Evolutionary conservation across 176 grass and related monocot genomes (phyloP).

Genomic region (Bromus sterilis): DNA sequence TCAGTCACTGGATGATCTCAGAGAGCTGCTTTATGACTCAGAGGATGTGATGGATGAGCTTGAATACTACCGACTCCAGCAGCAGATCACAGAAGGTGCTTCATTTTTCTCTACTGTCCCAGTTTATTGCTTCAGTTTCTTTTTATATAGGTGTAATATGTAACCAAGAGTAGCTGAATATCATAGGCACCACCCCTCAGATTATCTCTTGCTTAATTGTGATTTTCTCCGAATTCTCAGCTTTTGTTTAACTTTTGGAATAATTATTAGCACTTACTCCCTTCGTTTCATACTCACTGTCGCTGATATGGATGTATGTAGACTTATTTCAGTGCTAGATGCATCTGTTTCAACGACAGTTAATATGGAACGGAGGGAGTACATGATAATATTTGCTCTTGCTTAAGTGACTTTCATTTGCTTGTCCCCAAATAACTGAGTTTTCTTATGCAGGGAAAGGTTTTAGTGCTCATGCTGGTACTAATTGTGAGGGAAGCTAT

Average conservation of each 20-base stretch:
- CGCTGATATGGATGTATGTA: too few relatives aligned
- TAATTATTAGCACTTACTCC: not conserved
- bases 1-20: not conserved
- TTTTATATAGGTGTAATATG: not conserved
- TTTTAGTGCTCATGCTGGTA: not conserved
- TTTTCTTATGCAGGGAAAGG: not conserved
- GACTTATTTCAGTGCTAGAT: too few relatives aligned
- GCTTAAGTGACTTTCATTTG: not conserved
- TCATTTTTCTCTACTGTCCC: not conserved
- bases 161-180: not conserved
- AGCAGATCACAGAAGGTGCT: not conserved
- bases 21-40: not conserved
- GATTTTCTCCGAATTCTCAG: not conserved
- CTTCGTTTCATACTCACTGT: too few relatives aligned
- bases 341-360: too few relatives aligned
- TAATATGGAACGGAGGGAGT: too few relatives aligned
- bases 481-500: not conserved
- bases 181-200: not conserved
- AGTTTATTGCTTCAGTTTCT: not conserved
- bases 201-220: not conserved
- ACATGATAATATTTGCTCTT: not conserved
- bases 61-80: not conserved
- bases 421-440: not conserved
- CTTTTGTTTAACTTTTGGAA: not conserved
- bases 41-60: conserved; percentile 22